Evolutionary conservation across 2,329 filamentous ascomycete genomes (phyloP), one percentile per base, ranked within the genome.

Genomic region (Ceratocystis lukuohia): DNA sequence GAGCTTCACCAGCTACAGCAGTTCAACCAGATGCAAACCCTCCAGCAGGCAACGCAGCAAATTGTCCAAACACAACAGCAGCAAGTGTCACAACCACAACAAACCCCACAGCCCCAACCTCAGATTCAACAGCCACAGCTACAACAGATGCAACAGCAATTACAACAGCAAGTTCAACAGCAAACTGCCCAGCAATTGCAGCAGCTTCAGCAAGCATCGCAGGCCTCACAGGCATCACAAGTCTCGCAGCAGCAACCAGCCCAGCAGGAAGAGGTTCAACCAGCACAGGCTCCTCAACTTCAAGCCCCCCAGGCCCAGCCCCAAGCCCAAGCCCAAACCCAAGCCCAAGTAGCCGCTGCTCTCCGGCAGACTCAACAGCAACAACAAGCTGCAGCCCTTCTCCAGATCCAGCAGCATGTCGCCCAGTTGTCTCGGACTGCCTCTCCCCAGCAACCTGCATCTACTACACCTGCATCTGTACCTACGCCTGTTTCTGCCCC

Each of bases 11-110:
- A 45, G 70, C 72, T 65, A 68, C 71, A 41, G 71, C 71, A 56
- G 71, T 72, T 64, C 62, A 71, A 62, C 69, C 72, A 62, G 70
- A 72, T 57, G 68, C 72, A 59, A 72, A 75, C 62, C 66, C 62
- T 68, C 4, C 73, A 62, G 70, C 73, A 61, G 72, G 71, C 28
- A 72, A 75, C 66, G 70, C 69, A 44, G 70, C 71, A 41, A 69
- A 70, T 45, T 62, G 68, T 33, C 66, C 66, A 62, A 22, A 22
- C 56, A 59, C 28, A 59, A 37, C 28, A 22, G 33, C 28, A 33
- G 56, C 28, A 59, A 25, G n/a, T 65, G 68, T 67, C 66, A 3
- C 69, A 69, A 59, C 41, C 62, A 2, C 69, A 69, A 28, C 50
- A 44, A n/a, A 33, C 8, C 12, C 53, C 20, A 8, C 64, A 65